Evolutionary conservation across 2,329 filamentous ascomycete genomes (phyloP).

Genomic region (Aspergillus amoenus): DNA sequence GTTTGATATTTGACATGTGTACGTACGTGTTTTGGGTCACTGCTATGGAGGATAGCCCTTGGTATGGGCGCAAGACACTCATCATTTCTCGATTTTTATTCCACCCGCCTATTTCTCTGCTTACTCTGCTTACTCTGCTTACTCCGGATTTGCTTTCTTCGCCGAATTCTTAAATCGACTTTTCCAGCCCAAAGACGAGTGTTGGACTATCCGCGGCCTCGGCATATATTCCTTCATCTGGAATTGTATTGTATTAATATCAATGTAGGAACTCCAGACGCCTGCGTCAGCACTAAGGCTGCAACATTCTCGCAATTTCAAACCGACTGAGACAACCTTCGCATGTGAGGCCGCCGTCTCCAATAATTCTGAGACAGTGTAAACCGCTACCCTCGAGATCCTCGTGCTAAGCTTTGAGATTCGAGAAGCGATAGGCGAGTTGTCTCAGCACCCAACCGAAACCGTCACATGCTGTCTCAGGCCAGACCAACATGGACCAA

Average conservation of each 20-base stretch:
- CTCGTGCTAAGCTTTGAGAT: slow-evolving; percentile 1
- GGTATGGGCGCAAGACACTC: not conserved
- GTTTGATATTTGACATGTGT: not conserved
- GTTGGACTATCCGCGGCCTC: not conserved
- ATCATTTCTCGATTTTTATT: not conserved
- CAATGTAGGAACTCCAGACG: too few species aligned
- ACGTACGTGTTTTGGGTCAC: not conserved
- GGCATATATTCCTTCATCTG: not conserved
- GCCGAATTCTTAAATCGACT: not conserved
- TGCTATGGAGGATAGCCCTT: not conserved
- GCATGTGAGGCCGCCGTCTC: not conserved
- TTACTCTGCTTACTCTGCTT: not conserved
- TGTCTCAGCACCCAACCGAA: not conserved
- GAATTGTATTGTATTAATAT: not conserved
- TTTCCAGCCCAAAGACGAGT: not conserved
- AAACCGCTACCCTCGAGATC: not conserved
- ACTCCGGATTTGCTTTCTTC: not conserved
- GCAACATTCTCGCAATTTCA: not conserved
- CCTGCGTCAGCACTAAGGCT: not conserved
- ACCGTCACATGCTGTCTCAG: slow-evolving; percentile 2
- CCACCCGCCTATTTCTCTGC: not conserved
- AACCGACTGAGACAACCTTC: not conserved
- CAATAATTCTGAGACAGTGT: slow-evolving; percentile 3
- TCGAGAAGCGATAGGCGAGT: slow-evolving; percentile 1
- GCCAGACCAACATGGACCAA: not conserved